A percentile compares a stretch with the other conserved stretches of the same genome.
Evolutionary conservation across 208 protist species (phyloP).

Genomic region (Leishmania amazonensis): DNA sequence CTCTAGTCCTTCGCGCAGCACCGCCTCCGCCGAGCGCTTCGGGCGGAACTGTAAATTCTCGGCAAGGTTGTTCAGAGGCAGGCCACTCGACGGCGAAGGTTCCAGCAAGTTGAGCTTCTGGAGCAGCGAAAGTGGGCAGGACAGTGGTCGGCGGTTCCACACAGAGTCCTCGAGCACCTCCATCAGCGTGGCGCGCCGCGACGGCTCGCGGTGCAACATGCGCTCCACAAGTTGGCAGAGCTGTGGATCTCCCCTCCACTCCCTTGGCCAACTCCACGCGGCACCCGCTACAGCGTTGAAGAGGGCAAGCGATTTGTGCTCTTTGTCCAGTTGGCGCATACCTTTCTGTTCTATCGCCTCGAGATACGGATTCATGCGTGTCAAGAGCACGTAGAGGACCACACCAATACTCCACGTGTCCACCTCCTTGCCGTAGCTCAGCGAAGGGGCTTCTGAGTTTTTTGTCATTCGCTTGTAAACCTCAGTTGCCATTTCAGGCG

Average conservation of each 20-base stretch:
- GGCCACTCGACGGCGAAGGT: slow-evolving; percentile 16
- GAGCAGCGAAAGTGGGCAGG: slow-evolving; percentile 75
- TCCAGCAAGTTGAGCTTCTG: slow-evolving; percentile 83
- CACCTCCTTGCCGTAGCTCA: slow-evolving; percentile 87
- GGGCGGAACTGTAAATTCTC: slow-evolving; percentile 39
- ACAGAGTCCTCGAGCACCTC: slow-evolving; percentile 78
- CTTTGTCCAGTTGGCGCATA: slow-evolving; percentile 58
- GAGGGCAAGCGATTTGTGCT: slow-evolving; percentile 70
- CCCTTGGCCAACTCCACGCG: slow-evolving; percentile 77
- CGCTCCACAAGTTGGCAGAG: slow-evolving; percentile 70
- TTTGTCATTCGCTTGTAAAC: slow-evolving; percentile 85
- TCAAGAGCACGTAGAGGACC: slow-evolving; percentile 85
- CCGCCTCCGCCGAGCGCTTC: slow-evolving; percentile 43
- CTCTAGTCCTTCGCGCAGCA: slow-evolving; percentile 47
- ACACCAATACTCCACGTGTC: slow-evolving; percentile 92
- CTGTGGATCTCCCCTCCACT: slow-evolving; percentile 61
- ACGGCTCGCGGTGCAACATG: slow-evolving; percentile 56
- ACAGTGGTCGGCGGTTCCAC: slow-evolving; percentile 82
- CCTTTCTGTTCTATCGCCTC: slow-evolving; percentile 65
- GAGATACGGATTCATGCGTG: slow-evolving; percentile 87
- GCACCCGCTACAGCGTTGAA: slow-evolving; percentile 79
- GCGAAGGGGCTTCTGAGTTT: slow-evolving; percentile 41
- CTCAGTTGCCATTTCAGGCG: slow-evolving; percentile 85
- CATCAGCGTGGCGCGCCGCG: slow-evolving; percentile 59
- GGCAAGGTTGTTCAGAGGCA: slow-evolving; percentile 43